A percentile compares a stretch with the other conserved stretches of the same genome.
These are phyloP conservation scores for Leishmania mexicana DNA, from an alignment of 208 protist genomes.

Conservation along the genomic window DNA sequence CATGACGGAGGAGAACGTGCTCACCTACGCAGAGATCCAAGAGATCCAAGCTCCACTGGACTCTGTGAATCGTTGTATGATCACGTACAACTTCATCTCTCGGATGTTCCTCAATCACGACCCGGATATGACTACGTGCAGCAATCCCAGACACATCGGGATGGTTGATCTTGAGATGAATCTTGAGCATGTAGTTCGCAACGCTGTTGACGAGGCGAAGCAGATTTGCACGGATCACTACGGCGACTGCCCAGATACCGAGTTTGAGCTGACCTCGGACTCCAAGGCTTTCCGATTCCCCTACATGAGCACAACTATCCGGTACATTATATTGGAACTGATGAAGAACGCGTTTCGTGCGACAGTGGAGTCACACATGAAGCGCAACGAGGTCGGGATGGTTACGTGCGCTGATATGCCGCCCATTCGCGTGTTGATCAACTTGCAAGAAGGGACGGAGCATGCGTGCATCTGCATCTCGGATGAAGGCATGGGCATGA, in stretches of 20 bases:
- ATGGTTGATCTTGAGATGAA: constrained; percentile 90
- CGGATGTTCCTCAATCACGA: constrained; percentile 77
- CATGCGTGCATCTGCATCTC: constrained; percentile 89
- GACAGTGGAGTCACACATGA: constrained; percentile 86
- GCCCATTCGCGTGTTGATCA: constrained; percentile 76
- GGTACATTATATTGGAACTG: constrained; percentile 95
- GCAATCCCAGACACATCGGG: constrained; percentile 55
- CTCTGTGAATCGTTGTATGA: constrained; percentile 69
- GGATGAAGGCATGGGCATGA: constrained; percentile 89
- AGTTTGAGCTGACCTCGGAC: constrained; percentile 75
- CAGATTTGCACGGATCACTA: constrained; percentile 91
- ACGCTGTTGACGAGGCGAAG: constrained; percentile 86
- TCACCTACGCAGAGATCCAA: constrained; percentile 59
- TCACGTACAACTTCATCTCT: constrained; percentile 88
- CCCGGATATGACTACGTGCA: constrained; percentile 5
- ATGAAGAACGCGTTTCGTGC: constrained; percentile 96
- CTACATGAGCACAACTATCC: constrained; percentile 94
- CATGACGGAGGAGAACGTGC: constrained; percentile 42
- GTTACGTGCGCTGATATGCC: constrained; percentile 84
- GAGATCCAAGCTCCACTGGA: constrained; percentile 73
- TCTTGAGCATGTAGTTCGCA: constrained; percentile 79
- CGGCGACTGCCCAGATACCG: constrained; percentile 88
- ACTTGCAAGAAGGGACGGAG: constrained; percentile 58
- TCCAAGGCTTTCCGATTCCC: constrained; percentile 75
- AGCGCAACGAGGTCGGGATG: constrained; percentile 63